phyloP scores from a whole-genome alignment of 768 basidiomycete genomes.

The Hemileccinum rubropunctum region DNA sequence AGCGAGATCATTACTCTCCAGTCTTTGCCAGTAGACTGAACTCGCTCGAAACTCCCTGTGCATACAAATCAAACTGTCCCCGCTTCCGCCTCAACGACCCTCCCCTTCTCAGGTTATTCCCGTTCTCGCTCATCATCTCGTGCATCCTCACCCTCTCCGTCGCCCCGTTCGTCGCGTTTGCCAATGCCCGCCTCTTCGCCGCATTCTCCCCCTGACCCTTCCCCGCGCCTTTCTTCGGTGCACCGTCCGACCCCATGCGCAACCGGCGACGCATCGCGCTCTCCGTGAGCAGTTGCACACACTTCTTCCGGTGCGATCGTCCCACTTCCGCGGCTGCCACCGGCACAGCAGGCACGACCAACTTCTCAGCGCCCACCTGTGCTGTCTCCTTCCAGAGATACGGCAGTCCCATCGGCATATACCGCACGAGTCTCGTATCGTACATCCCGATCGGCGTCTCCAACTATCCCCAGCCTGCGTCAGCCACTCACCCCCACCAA shows the following conservation, averaged over 20 bases:
- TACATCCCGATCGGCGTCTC: slow-evolving; percentile 8
- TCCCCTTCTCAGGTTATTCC: neutral
- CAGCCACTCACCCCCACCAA: neutral
- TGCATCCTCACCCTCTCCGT: neutral
- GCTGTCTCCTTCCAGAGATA: slow-evolving; percentile 17
- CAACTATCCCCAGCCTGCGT: slow-evolving; percentile 8
- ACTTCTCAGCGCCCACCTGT: neutral
- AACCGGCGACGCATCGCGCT: slow-evolving; percentile 19
- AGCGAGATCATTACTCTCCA: too few relatives aligned
- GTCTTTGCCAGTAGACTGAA: slow-evolving; percentile 17
- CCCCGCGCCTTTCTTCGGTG: neutral
- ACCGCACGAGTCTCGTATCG: slow-evolving; percentile 18
- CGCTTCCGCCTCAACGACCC: slow-evolving; percentile 8
- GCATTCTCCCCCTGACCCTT: too few relatives aligned
- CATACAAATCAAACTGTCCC: slow-evolving; percentile 14
- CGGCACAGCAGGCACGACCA: neutral
- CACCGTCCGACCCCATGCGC: slow-evolving; percentile 1
- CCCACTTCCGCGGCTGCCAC: neutral
- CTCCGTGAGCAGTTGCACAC: slow-evolving; percentile 19
- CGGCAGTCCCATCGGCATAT: slow-evolving; percentile 12
- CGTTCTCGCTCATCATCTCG: slow-evolving; percentile 11
- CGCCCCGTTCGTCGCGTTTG: slow-evolving; percentile 12
- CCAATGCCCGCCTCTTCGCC: slow-evolving; percentile 13
- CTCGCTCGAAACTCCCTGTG: slow-evolving; percentile 6
- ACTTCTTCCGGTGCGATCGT: slow-evolving; percentile 13